Percentiles rank a stretch among this genome's conserved stretches.
Evolutionary conservation across 495 filamentous ascomycete species (phyloP).

Genomic region (Penicillium soppii): DNA sequence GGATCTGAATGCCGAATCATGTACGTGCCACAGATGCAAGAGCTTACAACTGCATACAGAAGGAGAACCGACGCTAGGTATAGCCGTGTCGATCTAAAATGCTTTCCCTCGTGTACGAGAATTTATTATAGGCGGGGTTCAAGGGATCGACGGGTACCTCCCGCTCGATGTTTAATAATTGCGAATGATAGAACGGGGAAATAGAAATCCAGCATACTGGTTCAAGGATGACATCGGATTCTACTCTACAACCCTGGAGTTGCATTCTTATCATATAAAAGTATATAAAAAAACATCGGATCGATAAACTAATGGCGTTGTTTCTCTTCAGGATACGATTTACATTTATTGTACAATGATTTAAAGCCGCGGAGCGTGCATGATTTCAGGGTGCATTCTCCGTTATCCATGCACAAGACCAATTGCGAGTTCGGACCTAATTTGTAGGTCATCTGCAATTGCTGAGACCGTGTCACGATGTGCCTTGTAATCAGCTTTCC

Average conservation of each 20-base stretch:
- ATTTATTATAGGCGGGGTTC: neutral
- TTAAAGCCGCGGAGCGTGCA: constrained; percentile 6
- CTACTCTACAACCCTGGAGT: neutral
- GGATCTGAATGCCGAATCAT: constrained; percentile 10
- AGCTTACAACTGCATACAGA: neutral
- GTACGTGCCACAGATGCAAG: constrained; percentile 13
- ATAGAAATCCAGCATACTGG: neutral
- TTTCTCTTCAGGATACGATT: constrained; percentile 1
- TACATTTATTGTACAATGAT: too few species aligned
- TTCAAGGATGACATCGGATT: neutral
- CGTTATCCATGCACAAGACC: constrained; percentile 1
- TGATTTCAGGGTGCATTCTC: constrained; percentile 15
- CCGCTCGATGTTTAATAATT: neutral
- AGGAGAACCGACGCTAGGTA: neutral
- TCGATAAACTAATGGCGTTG: too few species aligned
- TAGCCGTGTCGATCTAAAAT: constrained; percentile 1
- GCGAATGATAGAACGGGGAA: constrained; percentile 4
- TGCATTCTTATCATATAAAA: too few species aligned
- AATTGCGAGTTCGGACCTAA: constrained; percentile 14
- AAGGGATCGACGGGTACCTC: neutral
- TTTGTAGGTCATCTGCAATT: constrained; percentile 35
- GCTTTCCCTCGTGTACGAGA: too few species aligned
- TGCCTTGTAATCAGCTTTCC: constrained; percentile 10
- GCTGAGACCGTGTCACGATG: constrained; percentile 25
- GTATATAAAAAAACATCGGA: too few species aligned